Conservation (phyloP, 805 yeast species). For the Ogataea wickerhamii region DNA sequence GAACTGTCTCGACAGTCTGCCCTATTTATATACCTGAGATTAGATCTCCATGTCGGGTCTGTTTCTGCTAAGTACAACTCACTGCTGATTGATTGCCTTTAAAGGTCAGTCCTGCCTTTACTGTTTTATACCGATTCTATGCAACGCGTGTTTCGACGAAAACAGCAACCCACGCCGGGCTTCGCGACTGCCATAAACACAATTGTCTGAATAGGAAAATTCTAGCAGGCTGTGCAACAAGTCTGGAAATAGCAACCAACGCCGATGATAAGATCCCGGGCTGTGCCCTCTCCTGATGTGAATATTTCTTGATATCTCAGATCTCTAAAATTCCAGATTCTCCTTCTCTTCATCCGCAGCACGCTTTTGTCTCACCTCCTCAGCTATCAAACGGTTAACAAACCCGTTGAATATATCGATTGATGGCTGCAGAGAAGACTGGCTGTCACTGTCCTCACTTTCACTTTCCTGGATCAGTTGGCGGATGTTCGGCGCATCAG, state of each 20-base stretch:
- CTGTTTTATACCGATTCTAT: neutral
- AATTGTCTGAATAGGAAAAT: too few species aligned
- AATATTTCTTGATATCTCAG: too few species aligned
- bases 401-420: slow-evolving; percentile 62
- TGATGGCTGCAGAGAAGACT: slow-evolving; percentile 66
- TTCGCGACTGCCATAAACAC: neutral
- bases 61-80: neutral
- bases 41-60: too few species aligned
- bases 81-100: neutral
- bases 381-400: slow-evolving; percentile 54
- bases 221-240: neutral
- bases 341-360: slow-evolving; percentile 28
- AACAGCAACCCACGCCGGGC: neutral
- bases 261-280: neutral
- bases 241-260: neutral
- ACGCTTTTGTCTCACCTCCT: slow-evolving; percentile 45
- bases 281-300: too few species aligned
- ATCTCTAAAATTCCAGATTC: slow-evolving; percentile 19
- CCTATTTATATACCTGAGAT: too few species aligned
- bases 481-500: slow-evolving; percentile 68
- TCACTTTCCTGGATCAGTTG: slow-evolving; percentile 57
- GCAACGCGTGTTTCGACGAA: neutral
- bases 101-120: neutral
- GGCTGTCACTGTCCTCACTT: slow-evolving; percentile 53
- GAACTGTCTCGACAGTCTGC: too few species aligned